Base-by-base conservation (phyloP, 306 rosid species). In the Adenanthera pavonina region DNA sequence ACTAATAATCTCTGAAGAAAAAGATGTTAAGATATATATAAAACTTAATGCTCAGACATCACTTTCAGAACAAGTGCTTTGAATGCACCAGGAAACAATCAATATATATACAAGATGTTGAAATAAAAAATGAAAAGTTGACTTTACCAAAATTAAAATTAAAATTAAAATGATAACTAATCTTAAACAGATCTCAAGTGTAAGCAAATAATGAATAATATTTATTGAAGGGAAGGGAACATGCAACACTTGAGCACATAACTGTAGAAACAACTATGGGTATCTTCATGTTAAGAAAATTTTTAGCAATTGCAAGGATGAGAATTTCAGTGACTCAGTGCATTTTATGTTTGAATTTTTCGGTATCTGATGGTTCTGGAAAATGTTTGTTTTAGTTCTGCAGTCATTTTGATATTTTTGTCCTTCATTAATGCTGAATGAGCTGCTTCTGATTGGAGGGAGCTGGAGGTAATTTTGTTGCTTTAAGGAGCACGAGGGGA, bases 41-140 rank as follows among this genome's bases (percentile, higher is more conserved):
- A 25, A 25, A 25, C 76, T 69, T 69, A 33, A 53, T 41, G 35
- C 20, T 69, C 59, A 4, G 69, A 79, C 82, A 70, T 38, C 40
- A 34, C 52, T 52, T 52, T 53, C 61, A 3, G 25, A 43, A 57
- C 66, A 25, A 9, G 8, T 59, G 41, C 64, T 60, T 80, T 30
- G 8, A 25, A 61, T 62, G 72, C 35, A 9, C 43, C 59, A 53
- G 52, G 74, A 62, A 62, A 64, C 68, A 64, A 64, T 51, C 15
- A 48, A 64, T 13, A 35, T 64, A 4, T 62, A 62, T 12, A 30
- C 38, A 62, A 33, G 41, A 62, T 12, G 33, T 41, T 61, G n/a
- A 11, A 0, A 61, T 33, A 34, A 62, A 33, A 33, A 33, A 13
- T 49, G 57, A 13, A 62, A 5, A 30, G 15, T 62, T 14, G 15